Evolutionary conservation across 306 rosid genomes (phyloP).

Genomic region (Calophaca sinica): DNA sequence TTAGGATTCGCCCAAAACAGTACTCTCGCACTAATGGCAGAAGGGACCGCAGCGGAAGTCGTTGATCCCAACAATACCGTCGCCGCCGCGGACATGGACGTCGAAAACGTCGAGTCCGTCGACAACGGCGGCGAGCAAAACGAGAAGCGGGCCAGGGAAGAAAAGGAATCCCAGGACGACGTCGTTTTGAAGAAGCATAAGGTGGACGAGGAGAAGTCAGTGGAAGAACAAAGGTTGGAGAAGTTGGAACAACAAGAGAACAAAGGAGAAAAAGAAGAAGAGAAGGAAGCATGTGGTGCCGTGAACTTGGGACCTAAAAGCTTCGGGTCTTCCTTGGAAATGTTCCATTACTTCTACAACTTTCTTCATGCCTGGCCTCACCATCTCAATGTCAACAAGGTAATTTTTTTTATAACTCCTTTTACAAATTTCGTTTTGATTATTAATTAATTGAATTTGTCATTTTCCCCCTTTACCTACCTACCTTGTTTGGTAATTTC

Average conservation of each 20-base stretch:
- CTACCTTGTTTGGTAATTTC: not conserved
- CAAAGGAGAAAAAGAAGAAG: constrained; percentile 15
- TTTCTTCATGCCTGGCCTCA: constrained; percentile 86
- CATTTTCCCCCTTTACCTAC: not conserved
- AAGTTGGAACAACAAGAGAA: constrained; percentile 49
- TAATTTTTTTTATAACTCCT: constrained; percentile 15
- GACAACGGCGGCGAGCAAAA: not conserved
- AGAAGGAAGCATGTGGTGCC: constrained; percentile 33
- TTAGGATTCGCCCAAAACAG: not conserved
- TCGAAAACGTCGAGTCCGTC: constrained; percentile 38
- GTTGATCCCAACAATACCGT: constrained; percentile 33
- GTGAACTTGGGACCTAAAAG: constrained; percentile 61
- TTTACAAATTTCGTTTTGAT: not conserved
- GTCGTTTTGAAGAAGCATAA: constrained; percentile 51
- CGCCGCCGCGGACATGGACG: constrained; percentile 48
- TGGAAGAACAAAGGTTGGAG: constrained; percentile 59
- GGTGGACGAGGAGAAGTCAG: constrained; percentile 45
- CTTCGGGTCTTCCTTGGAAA: constrained; percentile 67
- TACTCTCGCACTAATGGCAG: constrained; percentile 43
- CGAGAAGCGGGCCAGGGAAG: constrained; percentile 48
- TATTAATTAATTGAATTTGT: not conserved
- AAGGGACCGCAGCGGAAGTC: constrained; percentile 41
- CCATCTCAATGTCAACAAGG: constrained; percentile 78
- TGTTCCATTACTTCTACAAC: constrained; percentile 72
- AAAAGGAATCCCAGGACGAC: constrained; percentile 38